A percentile compares a stretch with the other conserved stretches of the same genome.
Evolutionary conservation across 495 filamentous ascomycete species (phyloP).

Genomic region (Hyaloscypha finlandica): DNA sequence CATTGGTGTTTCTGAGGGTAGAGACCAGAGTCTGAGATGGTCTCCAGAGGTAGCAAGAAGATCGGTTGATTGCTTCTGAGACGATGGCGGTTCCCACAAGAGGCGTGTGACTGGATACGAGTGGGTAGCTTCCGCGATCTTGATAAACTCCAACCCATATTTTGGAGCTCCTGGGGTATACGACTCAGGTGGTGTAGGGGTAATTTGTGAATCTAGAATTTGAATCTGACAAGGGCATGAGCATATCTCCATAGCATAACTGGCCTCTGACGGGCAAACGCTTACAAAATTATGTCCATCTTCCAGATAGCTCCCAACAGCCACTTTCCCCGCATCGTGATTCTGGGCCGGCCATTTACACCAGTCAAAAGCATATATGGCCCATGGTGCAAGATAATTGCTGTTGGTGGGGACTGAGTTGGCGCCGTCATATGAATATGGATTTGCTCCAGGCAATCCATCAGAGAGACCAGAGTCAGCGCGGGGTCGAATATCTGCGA

Average conservation of each 20-base stretch:
- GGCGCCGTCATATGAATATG: constrained; percentile 52
- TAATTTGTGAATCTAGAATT: constrained; percentile 87
- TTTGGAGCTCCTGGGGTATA: constrained; percentile 67
- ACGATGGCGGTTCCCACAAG: constrained; percentile 96
- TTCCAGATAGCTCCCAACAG: constrained; percentile 93
- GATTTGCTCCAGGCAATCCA: constrained; percentile 49
- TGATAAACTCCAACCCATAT: constrained; percentile 84
- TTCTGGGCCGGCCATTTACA: constrained; percentile 93
- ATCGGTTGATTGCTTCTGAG: constrained; percentile 94
- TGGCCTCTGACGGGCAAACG: not conserved
- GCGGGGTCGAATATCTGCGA: constrained; percentile 85
- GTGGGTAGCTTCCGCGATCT: constrained; percentile 96
- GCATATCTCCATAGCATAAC: not conserved
- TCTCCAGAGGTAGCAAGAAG: constrained; percentile 95
- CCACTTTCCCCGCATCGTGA: constrained; percentile 84
- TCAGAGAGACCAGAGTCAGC: constrained; percentile 77
- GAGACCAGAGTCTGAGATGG: constrained; percentile 92
- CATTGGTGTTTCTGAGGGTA: constrained; percentile 60
- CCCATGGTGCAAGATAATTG: constrained; percentile 94
- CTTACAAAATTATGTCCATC: constrained; percentile 96
- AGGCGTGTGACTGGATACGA: constrained; percentile 97
- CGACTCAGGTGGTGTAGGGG: constrained; percentile 70
- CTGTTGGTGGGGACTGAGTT: constrained; percentile 57
- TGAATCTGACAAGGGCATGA: constrained; percentile 67
- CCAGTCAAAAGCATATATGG: constrained; percentile 97